Evolutionary conservation across 768 basidiomycete species (phyloP), one percentile per base, ranked within the genome.

Genomic region (Mrakia hoshinonis): DNA sequence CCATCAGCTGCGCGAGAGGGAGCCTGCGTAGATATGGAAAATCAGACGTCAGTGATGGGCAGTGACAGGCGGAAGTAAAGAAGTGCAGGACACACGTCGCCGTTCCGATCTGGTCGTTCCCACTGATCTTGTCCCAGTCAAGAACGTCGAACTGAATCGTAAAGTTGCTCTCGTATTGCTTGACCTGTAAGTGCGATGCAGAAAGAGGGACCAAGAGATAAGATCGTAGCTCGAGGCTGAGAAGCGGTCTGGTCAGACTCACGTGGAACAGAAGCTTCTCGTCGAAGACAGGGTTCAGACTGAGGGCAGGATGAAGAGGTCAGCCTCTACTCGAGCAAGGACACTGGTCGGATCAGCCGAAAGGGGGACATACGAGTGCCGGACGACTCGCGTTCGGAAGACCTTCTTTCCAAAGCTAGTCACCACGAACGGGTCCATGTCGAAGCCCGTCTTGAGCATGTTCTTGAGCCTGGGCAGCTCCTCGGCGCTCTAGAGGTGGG

Each of bases 341-440:
- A n/a, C n/a, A n/a, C n/a, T n/a, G n/a, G n/a, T n/a, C n/a, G n/a
- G n/a, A n/a, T 43, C 43, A 20, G 26, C 9, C 10, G 36, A 22
- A 48, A 20, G 47, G 22, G 9, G 13, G 5, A 58, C 55, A 29
- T 26, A 72, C 49, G 74, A 76, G 69, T 78, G 79, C 36, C 79
- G 74, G 49, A 80, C 77, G 55, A 79, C 79, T 47, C 80, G 69
- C 0, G 94, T 97, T 2, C 94, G 85, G 81, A 98, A 98, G 5
- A 97, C 91, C 79, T 96, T 98, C 82, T 93, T 94, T 38, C 94
- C 91, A 74, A 99, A 99, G 3, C 91, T 92, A 74, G 94, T 85
- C 73, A 99, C 92, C 29, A 91, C 90, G 77, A 97, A 98, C 0
- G 94, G 93, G 26, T 72, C 71, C 71, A 72, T 72, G 26, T 71